Conservation (phyloP, 345 rosid species). For the Boechera stricta region DNA sequence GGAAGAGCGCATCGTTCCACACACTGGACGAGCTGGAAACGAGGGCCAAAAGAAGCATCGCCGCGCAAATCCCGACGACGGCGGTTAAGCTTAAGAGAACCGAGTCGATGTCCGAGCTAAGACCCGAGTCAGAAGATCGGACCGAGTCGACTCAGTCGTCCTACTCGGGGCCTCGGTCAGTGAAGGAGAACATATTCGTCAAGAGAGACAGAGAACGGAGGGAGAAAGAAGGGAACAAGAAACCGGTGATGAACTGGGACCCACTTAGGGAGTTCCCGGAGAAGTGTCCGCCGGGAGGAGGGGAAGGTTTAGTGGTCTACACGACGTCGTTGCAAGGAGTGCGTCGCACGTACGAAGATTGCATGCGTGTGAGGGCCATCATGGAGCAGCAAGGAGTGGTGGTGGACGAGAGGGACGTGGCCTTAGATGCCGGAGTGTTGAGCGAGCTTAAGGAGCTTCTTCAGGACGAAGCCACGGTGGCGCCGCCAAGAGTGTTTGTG, state of each 20-base stretch:
- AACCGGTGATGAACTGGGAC: slow-evolving; percentile 57
- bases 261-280: slow-evolving; percentile 77
- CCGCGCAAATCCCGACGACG: slow-evolving; percentile 32
- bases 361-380: slow-evolving; percentile 54
- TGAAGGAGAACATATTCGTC: slow-evolving; percentile 76
- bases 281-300: slow-evolving; percentile 80
- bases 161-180: slow-evolving; percentile 48
- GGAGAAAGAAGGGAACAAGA: slow-evolving; percentile 71
- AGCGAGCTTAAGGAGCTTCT: slow-evolving; percentile 66
- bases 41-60: slow-evolving; percentile 40
- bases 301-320: slow-evolving; percentile 67
- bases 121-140: slow-evolving; percentile 26
- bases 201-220: slow-evolving; percentile 64
- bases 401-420: slow-evolving; percentile 87
- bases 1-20: slow-evolving; percentile 73
- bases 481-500: slow-evolving; percentile 77
- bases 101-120: slow-evolving; percentile 46
- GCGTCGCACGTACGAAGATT: slow-evolving; percentile 76
- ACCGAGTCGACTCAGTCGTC: slow-evolving; percentile 31
- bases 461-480: slow-evolving; percentile 53
- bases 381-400: slow-evolving; percentile 70
- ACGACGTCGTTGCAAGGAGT: slow-evolving; percentile 94
- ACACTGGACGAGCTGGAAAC: slow-evolving; percentile 82
- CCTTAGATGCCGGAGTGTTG: slow-evolving; percentile 72
- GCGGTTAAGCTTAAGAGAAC: slow-evolving; percentile 49